Evolutionary conservation across 2,329 filamentous ascomycete genomes (phyloP).

Genomic region (Dothideomycetidae sp.): DNA sequence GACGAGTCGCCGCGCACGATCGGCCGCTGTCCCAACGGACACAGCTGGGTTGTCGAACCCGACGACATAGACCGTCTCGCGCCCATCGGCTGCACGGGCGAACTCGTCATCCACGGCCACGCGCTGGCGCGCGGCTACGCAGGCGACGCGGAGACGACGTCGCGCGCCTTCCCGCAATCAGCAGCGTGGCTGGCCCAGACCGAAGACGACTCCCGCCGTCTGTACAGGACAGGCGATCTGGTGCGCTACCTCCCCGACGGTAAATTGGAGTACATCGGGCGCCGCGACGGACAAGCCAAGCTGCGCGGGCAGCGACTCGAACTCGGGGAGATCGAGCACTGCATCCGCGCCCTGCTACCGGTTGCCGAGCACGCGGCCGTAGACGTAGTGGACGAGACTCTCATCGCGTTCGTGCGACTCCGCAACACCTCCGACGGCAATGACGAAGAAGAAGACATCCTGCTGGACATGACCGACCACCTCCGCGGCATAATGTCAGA

Average conservation of each 20-base stretch:
- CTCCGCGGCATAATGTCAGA: constrained; percentile 18
- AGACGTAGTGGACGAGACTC: background rate
- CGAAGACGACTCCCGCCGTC: background rate
- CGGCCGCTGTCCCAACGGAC: constrained; percentile 19
- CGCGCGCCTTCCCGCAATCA: background rate
- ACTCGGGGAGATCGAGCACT: constrained; percentile 40
- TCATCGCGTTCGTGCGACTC: background rate
- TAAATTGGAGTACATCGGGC: constrained; percentile 40
- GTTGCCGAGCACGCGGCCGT: background rate
- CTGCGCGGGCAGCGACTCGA: constrained; percentile 65
- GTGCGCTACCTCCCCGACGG: constrained; percentile 14
- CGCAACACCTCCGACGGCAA: background rate
- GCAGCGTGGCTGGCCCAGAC: background rate
- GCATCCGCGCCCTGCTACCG: background rate
- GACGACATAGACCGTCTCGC: background rate
- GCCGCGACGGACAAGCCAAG: constrained; percentile 64
- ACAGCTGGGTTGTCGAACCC: constrained; percentile 14
- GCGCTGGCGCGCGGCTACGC: constrained; percentile 32
- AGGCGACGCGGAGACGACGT: constrained; percentile 17
- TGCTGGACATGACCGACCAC: background rate
- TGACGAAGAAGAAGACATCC: background rate
- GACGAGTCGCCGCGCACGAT: background rate
- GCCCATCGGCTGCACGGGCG: constrained; percentile 30
- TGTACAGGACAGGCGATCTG: constrained; percentile 15
- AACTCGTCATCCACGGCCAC: constrained; percentile 32